Evolutionary conservation across 2,329 filamentous ascomycete genomes (phyloP).

Genomic region (Penicillium sp.): DNA sequence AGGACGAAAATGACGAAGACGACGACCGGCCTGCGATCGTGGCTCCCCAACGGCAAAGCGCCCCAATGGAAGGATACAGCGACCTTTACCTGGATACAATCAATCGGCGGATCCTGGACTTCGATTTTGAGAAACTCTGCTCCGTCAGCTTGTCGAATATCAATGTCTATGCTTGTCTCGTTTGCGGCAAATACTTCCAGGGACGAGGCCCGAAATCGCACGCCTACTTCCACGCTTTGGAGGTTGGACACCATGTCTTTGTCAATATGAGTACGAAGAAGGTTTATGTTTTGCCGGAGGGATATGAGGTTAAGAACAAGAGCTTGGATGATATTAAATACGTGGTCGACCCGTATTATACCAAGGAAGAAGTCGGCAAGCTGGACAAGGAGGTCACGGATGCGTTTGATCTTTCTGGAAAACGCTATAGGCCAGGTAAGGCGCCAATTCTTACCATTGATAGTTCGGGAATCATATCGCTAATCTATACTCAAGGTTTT

Average conservation of each 20-base stretch:
- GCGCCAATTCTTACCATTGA: background rate
- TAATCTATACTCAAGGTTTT: conserved; percentile 59
- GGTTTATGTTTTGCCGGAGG: conserved; percentile 73
- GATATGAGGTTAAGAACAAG: conserved; percentile 94
- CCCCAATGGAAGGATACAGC: conserved; percentile 84
- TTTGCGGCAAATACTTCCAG: conserved; percentile 98
- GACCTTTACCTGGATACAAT: conserved; percentile 98
- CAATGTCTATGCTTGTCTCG: conserved; percentile 96
- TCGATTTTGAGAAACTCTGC: conserved; percentile 98
- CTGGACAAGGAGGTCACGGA: conserved; percentile 68
- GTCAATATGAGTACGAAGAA: conserved; percentile 81
- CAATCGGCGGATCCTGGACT: conserved; percentile 88
- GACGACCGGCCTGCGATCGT: conserved; percentile 43
- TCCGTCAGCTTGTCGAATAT: conserved; percentile 96
- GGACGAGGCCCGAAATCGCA: conserved; percentile 92
- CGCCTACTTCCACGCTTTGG: conserved; percentile 96
- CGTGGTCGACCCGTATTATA: conserved; percentile 89
- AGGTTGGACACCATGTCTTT: conserved; percentile 94
- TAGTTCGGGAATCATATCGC: no score
- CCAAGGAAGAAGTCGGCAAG: conserved; percentile 76
- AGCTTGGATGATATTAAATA: conserved; percentile 98
- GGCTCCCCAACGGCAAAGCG: conserved; percentile 66
- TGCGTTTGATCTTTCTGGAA: conserved; percentile 79
- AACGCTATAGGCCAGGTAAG: conserved; percentile 78
- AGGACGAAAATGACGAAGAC: conserved; percentile 43